A percentile compares a stretch with the other conserved stretches of the same genome.
These are phyloP conservation scores for Aureobasidium pullulans DNA, from an alignment of 2,329 filamentous ascomycete genomes.

Conservation along the genomic window DNA sequence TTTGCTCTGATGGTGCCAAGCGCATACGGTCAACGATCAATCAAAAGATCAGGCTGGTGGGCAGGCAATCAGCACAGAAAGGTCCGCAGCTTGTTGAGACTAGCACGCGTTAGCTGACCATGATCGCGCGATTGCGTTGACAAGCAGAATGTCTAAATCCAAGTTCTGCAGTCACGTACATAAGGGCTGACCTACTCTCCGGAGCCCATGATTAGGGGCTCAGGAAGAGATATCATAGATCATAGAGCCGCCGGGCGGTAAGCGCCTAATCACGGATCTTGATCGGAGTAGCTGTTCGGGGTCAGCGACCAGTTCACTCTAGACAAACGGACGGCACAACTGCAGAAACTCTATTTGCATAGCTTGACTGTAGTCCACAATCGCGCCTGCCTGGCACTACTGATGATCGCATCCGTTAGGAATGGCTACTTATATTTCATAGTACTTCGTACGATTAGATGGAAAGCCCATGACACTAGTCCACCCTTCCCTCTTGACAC, in stretches of 20 bases:
- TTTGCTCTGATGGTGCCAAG: neutral
- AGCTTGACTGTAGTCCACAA: neutral
- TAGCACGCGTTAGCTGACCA: too few relatives aligned
- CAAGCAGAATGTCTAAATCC: neutral
- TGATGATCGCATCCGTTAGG: neutral
- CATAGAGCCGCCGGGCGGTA: conserved; percentile 5
- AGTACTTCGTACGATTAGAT: too few relatives aligned
- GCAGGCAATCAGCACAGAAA: neutral
- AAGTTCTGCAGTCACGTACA: neutral
- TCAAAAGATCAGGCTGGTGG: neutral
- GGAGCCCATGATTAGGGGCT: too few relatives aligned
- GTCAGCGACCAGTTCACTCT: neutral
- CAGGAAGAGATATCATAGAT: too few relatives aligned
- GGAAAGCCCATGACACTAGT: neutral
- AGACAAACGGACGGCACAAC: neutral
- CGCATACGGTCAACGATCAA: neutral
- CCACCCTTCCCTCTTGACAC: neutral
- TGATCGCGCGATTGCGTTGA: too few relatives aligned
- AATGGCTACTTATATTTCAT: too few relatives aligned
- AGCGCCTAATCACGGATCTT: conserved; percentile 3
- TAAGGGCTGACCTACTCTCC: neutral
- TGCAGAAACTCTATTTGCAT: neutral
- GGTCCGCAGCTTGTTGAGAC: neutral
- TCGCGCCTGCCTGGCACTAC: neutral
- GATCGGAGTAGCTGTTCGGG: neutral